phyloP scores from a whole-genome alignment of 1,139 yeast genomes.

The Geotrichum aggregatum region DNA sequence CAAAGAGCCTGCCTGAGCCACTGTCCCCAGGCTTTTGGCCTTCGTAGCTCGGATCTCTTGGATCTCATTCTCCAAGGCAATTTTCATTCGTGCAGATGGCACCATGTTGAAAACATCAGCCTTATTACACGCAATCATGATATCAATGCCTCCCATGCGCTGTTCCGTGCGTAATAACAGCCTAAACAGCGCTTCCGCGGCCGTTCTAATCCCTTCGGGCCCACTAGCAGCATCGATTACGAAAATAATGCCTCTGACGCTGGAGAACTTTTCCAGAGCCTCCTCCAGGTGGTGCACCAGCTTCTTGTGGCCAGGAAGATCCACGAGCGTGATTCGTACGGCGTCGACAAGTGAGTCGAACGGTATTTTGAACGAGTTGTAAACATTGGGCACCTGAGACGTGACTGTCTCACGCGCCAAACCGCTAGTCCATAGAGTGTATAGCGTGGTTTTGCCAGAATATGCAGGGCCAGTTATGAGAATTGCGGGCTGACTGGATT shows the following conservation, averaged over 20 bases:
- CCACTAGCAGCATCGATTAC: conserved; percentile 49
- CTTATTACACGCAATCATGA: conserved; percentile 76
- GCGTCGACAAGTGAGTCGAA: conserved; percentile 32
- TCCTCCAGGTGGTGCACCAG: conserved; percentile 35
- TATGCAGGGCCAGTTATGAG: conserved; percentile 68
- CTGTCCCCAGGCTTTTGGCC: conserved; percentile 43
- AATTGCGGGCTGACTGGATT: conserved; percentile 49
- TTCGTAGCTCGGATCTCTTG: conserved; percentile 50
- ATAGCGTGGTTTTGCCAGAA: conserved; percentile 74
- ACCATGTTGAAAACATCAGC: conserved; percentile 78
- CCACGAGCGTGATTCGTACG: conserved; percentile 49
- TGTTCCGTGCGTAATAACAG: conserved; percentile 36
- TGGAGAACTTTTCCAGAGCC: conserved; percentile 29
- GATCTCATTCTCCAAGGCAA: conserved; percentile 60
- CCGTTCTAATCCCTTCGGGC: conserved; percentile 30
- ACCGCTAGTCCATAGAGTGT: conserved; percentile 35
- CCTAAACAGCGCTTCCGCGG: conserved; percentile 36
- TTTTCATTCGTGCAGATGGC: conserved; percentile 58
- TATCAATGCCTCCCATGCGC: conserved; percentile 53
- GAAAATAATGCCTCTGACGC: conserved; percentile 59
- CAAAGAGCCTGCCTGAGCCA: conserved; percentile 42
- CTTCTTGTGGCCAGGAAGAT: conserved; percentile 83
- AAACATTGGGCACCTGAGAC: conserved; percentile 45
- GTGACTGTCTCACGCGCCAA: conserved; percentile 42
- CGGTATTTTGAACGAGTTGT: conserved; percentile 40